Base-by-base conservation (phyloP, 495 filamentous ascomycete genomes). In the Penicillium flavigenum region DNA sequence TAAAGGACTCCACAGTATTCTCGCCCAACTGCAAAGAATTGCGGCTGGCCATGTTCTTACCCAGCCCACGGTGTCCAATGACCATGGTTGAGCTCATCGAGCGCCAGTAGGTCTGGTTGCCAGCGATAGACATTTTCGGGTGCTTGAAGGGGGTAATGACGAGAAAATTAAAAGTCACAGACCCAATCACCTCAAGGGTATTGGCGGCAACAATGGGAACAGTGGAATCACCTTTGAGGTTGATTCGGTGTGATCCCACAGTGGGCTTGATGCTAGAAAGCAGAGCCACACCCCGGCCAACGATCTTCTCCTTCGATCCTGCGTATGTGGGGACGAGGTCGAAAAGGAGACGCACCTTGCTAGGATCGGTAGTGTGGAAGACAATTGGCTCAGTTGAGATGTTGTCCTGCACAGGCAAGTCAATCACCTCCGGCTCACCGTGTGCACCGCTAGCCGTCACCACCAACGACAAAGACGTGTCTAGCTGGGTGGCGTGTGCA, bases 261-360 rank as follows among this genome's bases (percentile, higher is more conserved):
- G 79, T 86, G 0, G 88, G 88, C 53, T 89, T 92, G 56, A 98
- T 82, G 57, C 84, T 92, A 3, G 88, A 90, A 5, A 98, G 83
- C 39, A 98, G 78, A 0, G 94, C 94, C 27, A 97, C 94, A 29
- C 86, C 94, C 16, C 94, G 88, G n/a, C 92, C 94, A 38, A 98
- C 83, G 60, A 95, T 88, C 60, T 88, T 80, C 51, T 96, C 90
- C 49, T 90, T 84, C 17, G 86, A 86, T n/a, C 92, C 95, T 38
- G 92, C 85, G 75, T 98, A 97, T 2, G 95, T 98, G n/a, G 93
- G 94, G 10, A 98, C 86, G 54, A 98, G 91, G 65, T 98, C 94
- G 63, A 98, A 98, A 38, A 94, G 77, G 20, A 98, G 76, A 71
- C 91, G 91, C 41, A 97, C 92, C 63, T 90, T 91, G 53, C 81